Evolutionary conservation across 306 rosid species (phyloP).

Genomic region (Cucurbita argyrosperma): DNA sequence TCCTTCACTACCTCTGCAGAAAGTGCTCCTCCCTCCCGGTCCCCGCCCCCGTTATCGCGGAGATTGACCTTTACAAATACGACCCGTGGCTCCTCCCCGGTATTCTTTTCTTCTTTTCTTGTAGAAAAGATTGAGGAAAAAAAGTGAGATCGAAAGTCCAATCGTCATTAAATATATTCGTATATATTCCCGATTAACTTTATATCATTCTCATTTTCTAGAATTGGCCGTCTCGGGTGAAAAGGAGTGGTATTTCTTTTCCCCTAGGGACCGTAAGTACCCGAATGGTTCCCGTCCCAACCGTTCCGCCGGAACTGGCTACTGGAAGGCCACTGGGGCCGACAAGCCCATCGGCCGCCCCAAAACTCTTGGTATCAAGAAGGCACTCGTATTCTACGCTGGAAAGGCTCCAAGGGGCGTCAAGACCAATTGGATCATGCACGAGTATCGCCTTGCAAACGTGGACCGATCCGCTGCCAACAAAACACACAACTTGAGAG

Average conservation of each 20-base stretch:
- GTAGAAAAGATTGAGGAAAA: too few species aligned
- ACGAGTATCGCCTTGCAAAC: conserved; percentile 89
- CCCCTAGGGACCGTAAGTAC: conserved; percentile 82
- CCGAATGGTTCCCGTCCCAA: conserved; percentile 96
- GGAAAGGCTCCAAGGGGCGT: conserved; percentile 81
- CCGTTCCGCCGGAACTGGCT: conserved; percentile 77
- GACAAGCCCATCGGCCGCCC: conserved; percentile 88
- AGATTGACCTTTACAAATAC: conserved; percentile 74
- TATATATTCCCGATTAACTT: background rate
- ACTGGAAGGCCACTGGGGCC: conserved; percentile 96
- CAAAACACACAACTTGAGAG: conserved; percentile 49
- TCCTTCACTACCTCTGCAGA: conserved; percentile 53
- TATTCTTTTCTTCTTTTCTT: background rate
- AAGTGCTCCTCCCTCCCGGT: conserved; percentile 62
- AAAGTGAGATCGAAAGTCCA: too few species aligned
- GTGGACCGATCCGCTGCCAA: conserved; percentile 74
- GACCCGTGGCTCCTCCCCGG: conserved; percentile 97
- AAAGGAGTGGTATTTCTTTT: conserved; percentile 92
- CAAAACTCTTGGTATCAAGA: conserved; percentile 68
- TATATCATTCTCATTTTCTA: background rate
- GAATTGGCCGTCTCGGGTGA: conserved; percentile 61
- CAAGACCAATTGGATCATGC: conserved; percentile 99
- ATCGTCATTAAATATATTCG: too few species aligned
- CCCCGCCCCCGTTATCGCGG: conserved; percentile 62
- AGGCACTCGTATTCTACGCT: conserved; percentile 76